Base-by-base conservation (phyloP, 2,329 filamentous ascomycete species). In the Beauveria caledonica region DNA sequence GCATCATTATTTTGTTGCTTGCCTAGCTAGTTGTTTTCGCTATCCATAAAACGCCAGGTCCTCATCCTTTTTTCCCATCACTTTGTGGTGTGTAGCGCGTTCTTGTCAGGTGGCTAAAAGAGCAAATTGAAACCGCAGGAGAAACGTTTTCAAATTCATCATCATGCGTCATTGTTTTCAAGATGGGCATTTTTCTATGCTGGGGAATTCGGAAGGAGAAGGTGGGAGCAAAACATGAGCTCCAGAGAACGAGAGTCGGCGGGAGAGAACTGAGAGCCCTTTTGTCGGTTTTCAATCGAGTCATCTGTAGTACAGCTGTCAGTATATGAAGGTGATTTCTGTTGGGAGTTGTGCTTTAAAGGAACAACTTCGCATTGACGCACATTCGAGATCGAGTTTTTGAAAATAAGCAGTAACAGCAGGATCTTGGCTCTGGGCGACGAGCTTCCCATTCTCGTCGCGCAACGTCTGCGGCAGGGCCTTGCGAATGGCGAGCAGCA, bases 401-500 rank as follows among this genome's bases (percentile, higher is more conserved):
- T 82, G 74, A 66, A 86, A 87, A 63, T 83, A 87, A 25, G 74
- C 72, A 39, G 71, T 69, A 29, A 83, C 70, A 1, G 72, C 68
- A 9, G 76, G 74, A 49, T 81, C 79, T 21, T 77, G 72, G 23
- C 80, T 78, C 42, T 78, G 74, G 0, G 77, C 75, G 3, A 75
- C 68, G 13, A 85, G 71, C 56, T 81, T 79, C 2, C 79, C 80
- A 55, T 83, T 76, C 0, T 73, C 66, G 44, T 75, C 73, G 1
- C 77, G 73, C 25, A 73, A 68, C 0, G 80, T 83, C 63, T 79
- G 78, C 1, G 85, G 85, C 5, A 86, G 75, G 1, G 82, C 79
- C 62, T 82, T 81, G 44, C 85, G 78, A 60, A 86, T 86, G n/a
- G 75, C 75, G 10, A 87, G 70, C 4, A 88, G 76, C 81, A 86